Evolutionary conservation across 805 yeast species (phyloP).

Genomic region (Kodamaea jinghongensis): DNA sequence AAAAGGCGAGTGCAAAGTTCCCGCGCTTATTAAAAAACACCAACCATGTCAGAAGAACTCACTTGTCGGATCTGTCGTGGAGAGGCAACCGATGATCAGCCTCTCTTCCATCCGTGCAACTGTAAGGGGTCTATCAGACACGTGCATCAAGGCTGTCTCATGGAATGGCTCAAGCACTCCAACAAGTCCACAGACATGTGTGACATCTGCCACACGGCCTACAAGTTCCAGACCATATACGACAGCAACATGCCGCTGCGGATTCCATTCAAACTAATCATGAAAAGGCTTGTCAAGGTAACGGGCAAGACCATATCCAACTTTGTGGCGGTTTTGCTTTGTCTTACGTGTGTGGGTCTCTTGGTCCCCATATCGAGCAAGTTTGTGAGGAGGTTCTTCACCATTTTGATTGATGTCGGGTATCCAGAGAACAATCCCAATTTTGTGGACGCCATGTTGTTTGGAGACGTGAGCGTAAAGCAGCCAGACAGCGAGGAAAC

Average conservation of each 20-base stretch:
- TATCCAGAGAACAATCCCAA: conserved; percentile 35
- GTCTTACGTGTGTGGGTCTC: conserved; percentile 39
- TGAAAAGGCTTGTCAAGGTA: conserved; percentile 33
- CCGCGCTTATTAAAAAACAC: too few relatives aligned
- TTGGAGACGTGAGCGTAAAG: conserved; percentile 34
- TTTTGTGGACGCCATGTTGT: conserved; percentile 33
- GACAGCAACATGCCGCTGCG: conserved; percentile 60
- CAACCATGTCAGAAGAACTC: conserved; percentile 1
- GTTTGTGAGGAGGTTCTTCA: conserved; percentile 49
- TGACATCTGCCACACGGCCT: conserved; percentile 83
- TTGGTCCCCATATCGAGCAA: conserved; percentile 62
- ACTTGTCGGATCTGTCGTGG: conserved; percentile 90
- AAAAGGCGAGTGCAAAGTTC: too few relatives aligned
- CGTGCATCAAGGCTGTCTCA: conserved; percentile 87
- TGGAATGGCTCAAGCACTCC: conserved; percentile 81
- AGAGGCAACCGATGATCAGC: conserved; percentile 75
- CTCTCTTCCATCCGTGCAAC: conserved; percentile 86
- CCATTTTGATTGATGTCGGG: conserved; percentile 55
- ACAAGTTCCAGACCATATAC: conserved; percentile 65
- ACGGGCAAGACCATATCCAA: conserved; percentile 15
- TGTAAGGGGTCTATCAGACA: conserved; percentile 92
- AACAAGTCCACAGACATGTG: conserved; percentile 60
- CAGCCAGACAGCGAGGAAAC: background rate
- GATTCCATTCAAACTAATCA: conserved; percentile 54
- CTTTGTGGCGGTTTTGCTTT: conserved; percentile 27